These are phyloP conservation scores for Fusarium tanahbumbuense DNA, from an alignment of 2,329 filamentous ascomycete genomes.

Conservation along the genomic window DNA sequence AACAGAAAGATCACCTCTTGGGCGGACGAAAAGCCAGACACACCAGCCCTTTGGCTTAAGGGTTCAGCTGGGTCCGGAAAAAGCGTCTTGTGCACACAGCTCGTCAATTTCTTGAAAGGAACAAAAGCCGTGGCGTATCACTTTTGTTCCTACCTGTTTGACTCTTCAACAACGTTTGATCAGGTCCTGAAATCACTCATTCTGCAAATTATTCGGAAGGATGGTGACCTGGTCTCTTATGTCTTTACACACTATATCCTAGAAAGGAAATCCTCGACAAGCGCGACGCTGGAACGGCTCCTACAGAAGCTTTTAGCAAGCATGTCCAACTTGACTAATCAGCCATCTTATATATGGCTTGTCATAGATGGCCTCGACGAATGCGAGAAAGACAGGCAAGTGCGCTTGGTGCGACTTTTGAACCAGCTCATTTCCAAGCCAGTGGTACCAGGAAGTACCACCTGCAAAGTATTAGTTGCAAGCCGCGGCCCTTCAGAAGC, in stretches of 20 bases:
- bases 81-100: conserved; percentile 26
- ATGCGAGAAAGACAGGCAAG: conserved; percentile 18
- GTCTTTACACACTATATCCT: conserved; percentile 19
- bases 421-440: conserved; percentile 11
- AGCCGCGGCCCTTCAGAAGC: not conserved
- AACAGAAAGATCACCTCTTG: conserved; percentile 6
- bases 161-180: conserved; percentile 12
- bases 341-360: conserved; percentile 13
- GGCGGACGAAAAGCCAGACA: conserved; percentile 5
- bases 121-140: not conserved
- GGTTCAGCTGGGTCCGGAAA: conserved; percentile 28
- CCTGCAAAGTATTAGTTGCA: conserved; percentile 24
- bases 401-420: conserved; percentile 1
- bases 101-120: conserved; percentile 26
- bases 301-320: conserved; percentile 5
- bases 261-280: conserved; percentile 15
- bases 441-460: not conserved
- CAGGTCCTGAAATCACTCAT: conserved; percentile 20
- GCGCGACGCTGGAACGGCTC: not conserved
- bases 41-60: conserved; percentile 16
- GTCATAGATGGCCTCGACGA: conserved; percentile 32
- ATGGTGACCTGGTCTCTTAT: conserved; percentile 19
- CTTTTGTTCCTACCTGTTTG: conserved; percentile 24
- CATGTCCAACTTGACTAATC: not conserved
- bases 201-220: conserved; percentile 10